Evolutionary conservation across 1,139 yeast genomes (phyloP).

Genomic region (Lodderomyces pseudojiufengensis): DNA sequence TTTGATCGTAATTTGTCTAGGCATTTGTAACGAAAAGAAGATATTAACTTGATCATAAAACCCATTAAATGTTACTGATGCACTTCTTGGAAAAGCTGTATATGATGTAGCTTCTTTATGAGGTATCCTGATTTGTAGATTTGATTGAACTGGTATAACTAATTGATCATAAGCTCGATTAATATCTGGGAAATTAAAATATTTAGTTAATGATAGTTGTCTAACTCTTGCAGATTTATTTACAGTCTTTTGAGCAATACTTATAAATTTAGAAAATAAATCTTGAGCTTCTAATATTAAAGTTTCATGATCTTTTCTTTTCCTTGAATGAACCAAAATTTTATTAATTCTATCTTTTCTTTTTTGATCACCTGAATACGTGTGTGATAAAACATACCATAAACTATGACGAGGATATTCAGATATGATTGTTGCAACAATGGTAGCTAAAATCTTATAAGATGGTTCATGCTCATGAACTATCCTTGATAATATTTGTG

Average conservation of each 20-base stretch:
- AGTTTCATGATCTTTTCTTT: slow-evolving; percentile 1
- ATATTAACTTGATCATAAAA: slow-evolving; percentile 65
- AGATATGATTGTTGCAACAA: slow-evolving; percentile 54
- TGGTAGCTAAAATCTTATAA: slow-evolving; percentile 49
- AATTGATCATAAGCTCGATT: slow-evolving; percentile 56
- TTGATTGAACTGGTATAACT: slow-evolving; percentile 78
- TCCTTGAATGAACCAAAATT: slow-evolving; percentile 20
- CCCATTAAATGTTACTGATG: slow-evolving; percentile 51
- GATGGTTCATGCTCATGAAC: slow-evolving; percentile 61
- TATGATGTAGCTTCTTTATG: slow-evolving; percentile 40
- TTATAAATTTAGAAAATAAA: slow-evolving; percentile 33
- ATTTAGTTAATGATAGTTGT: slow-evolving; percentile 36
- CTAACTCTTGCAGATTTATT: slow-evolving; percentile 29
- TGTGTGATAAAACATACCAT: slow-evolving; percentile 80
- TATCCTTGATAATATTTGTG: slow-evolving; percentile 81
- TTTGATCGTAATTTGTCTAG: slow-evolving; percentile 68
- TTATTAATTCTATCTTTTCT: slow-evolving; percentile 50
- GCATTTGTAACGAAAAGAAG: slow-evolving; percentile 81
- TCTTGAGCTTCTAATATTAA: slow-evolving; percentile 23
- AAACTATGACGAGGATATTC: slow-evolving; percentile 79
- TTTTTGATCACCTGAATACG: slow-evolving; percentile 58
- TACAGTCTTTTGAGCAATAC: slow-evolving; percentile 31
- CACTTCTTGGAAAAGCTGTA: slow-evolving; percentile 52
- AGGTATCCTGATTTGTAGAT: slow-evolving; percentile 68
- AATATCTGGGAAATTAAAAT: slow-evolving; percentile 44